Evolutionary conservation across 805 yeast species (phyloP), one percentile per base, ranked within the genome.

Genomic region (Candida koratica): DNA sequence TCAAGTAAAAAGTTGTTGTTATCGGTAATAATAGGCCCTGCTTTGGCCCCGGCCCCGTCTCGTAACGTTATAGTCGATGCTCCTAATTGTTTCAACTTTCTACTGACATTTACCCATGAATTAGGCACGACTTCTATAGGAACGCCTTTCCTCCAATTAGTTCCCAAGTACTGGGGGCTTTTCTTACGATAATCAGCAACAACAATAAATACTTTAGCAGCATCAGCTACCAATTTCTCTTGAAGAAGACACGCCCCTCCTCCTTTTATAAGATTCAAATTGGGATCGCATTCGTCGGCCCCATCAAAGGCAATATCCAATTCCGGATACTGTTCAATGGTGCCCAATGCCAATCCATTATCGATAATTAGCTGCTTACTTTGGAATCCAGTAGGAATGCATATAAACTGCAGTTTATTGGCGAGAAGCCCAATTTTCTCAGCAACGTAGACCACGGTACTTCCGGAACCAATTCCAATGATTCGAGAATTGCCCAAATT

Each of bases 181-280:
- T 77, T 81, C 64, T 93, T 93, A 53, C 96, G 72, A 56, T 77
- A 82, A 61, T 93, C 98, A 2, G 97, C 98, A 34, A 93, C 97
- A 14, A 90, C 72, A 17, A 93, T 69, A 53, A 90, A 88, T 49
- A 73, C 75, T 40, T 74, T 66, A 3, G 96, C 79, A 43, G 86
- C 77, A 38, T 77, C 73, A 12, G 96, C 96, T 10, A 93, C 96
- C 36, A 93, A 71, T 64, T 93, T 93, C 60, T 93, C 99, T 65
- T 90, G 98, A 65, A 93, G 82, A 44, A 88, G 69, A 60, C 99
- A 93, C 2, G 97, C 99, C 27, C 99, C 99, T 32, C 99, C 99
- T 47, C 99, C 99, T 64, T 93, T 93, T 58, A 93, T 93, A 51
- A 89, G 79, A 55, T 88, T 85, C 49, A 93, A 70, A 1, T 31